Conservation (phyloP, 1,284 basidiomycete genomes). For the Ceratobasidium theobromae region DNA sequence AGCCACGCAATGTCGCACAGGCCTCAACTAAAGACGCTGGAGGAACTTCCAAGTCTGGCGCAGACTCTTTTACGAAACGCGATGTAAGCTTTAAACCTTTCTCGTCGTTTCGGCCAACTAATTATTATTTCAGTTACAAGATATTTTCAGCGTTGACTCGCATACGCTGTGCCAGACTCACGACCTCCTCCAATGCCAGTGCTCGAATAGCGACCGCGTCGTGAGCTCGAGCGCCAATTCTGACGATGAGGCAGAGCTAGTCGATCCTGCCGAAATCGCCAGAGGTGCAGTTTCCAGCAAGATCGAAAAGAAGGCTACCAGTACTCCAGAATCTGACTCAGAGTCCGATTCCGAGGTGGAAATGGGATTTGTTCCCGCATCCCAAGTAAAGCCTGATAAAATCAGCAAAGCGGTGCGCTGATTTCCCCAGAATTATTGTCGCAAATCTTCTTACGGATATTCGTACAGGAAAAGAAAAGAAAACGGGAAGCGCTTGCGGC, state of each 20-base stretch:
- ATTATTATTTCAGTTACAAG: constrained; percentile 61
- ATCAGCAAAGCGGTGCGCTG: constrained; percentile 20
- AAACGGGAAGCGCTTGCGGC: constrained; percentile 56
- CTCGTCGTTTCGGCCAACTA: constrained; percentile 21
- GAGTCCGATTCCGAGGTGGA: constrained; percentile 41
- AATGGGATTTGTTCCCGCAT: constrained; percentile 70
- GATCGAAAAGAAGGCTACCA: constrained; percentile 38
- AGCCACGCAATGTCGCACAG: too few species aligned
- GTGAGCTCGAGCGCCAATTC: constrained; percentile 39
- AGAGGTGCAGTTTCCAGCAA: constrained; percentile 39
- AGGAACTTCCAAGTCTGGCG: constrained; percentile 53
- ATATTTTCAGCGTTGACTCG: constrained; percentile 86
- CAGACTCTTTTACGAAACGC: constrained; percentile 84
- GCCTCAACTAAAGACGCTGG: constrained; percentile 46
- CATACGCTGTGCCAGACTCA: constrained; percentile 89
- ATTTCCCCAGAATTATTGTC: constrained; percentile 38
- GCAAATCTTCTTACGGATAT: constrained; percentile 35
- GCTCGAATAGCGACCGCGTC: constrained; percentile 47
- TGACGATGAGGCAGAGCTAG: constrained; percentile 37
- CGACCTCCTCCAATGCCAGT: constrained; percentile 77
- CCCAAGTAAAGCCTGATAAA: constrained; percentile 57
- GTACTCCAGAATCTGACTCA: constrained; percentile 41
- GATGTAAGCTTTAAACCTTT: constrained; percentile 56
- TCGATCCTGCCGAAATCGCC: constrained; percentile 37
- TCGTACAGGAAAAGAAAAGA: constrained; percentile 10